phyloP scores from a whole-genome alignment of 495 filamentous ascomycete species.

The Chaetomium tenue region DNA sequence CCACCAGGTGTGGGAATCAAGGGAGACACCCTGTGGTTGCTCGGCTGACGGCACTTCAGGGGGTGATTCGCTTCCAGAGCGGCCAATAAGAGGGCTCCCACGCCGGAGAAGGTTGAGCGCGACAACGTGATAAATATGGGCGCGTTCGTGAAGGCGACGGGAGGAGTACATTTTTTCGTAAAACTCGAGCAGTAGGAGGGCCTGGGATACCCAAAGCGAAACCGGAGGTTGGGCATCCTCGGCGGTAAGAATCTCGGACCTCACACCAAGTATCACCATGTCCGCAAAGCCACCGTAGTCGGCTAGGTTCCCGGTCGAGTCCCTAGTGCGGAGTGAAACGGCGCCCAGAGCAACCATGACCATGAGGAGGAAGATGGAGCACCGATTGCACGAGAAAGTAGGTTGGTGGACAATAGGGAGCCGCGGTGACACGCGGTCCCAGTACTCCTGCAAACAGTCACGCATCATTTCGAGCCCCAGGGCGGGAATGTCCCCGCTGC shows the following conservation, averaged over 20 bases:
- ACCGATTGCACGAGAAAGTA: conserved; percentile 81
- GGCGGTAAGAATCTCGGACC: conserved; percentile 84
- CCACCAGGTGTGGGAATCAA: conserved; percentile 84
- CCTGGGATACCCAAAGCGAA: conserved; percentile 92
- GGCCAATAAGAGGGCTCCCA: conserved; percentile 86
- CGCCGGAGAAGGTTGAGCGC: conserved; percentile 89
- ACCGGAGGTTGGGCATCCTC: conserved; percentile 85
- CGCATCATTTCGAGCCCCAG: conserved; percentile 86
- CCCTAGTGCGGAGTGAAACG: conserved; percentile 75
- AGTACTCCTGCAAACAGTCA: conserved; percentile 87
- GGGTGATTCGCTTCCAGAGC: conserved; percentile 83
- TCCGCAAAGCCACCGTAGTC: conserved; percentile 74
- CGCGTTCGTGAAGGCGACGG: conserved; percentile 82
- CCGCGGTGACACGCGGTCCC: conserved; percentile 89
- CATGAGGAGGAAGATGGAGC: conserved; percentile 75
- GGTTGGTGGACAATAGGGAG: conserved; percentile 91
- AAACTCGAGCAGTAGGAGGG: conserved; percentile 81
- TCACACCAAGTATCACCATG: conserved; percentile 78
- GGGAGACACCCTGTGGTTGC: conserved; percentile 48
- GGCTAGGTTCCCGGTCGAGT: conserved; percentile 64
- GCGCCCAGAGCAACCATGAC: conserved; percentile 90
- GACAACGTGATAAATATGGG: conserved; percentile 95
- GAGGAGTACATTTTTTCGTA: conserved; percentile 98
- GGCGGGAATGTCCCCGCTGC: conserved; percentile 65
- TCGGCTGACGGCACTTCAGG: conserved; percentile 59